Evolutionary conservation across 257 asterid genomes (phyloP).

Genomic region (Solanum rostratum): DNA sequence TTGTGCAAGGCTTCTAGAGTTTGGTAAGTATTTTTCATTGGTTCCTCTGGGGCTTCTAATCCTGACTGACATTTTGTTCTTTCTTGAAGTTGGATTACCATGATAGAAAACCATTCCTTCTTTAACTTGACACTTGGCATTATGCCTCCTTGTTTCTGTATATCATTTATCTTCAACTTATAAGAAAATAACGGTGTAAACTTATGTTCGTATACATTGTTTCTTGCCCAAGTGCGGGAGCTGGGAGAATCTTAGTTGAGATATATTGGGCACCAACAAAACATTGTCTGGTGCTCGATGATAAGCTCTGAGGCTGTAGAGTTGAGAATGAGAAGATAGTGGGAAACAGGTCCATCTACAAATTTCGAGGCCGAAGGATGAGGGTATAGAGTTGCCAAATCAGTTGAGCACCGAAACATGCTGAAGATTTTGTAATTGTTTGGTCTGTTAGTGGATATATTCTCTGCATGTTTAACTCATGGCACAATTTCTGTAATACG

Average conservation of each 20-base stretch:
- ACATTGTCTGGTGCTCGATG: background rate
- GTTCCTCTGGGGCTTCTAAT: background rate
- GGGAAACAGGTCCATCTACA: background rate
- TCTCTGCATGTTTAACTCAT: background rate
- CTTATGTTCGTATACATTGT: background rate
- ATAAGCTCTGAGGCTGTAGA: background rate
- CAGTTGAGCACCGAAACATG: background rate
- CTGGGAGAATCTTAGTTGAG: background rate
- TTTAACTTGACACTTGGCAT: background rate
- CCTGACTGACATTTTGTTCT: background rate
- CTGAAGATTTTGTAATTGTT: background rate
- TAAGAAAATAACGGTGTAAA: background rate
- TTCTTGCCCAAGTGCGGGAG: background rate
- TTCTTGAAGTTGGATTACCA: background rate
- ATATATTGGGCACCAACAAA: background rate
- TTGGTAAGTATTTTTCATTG: background rate
- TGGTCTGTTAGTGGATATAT: background rate
- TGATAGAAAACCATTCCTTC: background rate
- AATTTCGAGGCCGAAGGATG: background rate
- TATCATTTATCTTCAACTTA: background rate
- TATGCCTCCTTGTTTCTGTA: background rate
- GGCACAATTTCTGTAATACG: background rate
- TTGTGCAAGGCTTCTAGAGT: background rate
- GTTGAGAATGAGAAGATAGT: background rate
- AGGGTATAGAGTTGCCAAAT: background rate